phyloP scores from a whole-genome alignment of 257 asterid genomes.

The Solanum paucissectum region DNA sequence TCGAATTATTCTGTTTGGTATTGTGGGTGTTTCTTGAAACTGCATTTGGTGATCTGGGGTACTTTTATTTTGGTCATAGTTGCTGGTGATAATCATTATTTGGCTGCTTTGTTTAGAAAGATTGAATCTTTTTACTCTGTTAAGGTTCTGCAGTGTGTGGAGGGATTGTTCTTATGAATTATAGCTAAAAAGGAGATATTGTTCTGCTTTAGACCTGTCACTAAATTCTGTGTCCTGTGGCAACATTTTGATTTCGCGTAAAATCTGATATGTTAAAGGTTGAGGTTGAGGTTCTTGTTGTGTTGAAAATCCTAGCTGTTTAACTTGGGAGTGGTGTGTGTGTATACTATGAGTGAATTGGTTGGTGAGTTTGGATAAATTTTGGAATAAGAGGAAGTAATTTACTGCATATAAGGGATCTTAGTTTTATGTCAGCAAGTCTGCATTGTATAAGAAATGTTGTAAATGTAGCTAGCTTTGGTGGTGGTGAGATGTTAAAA shows the following conservation, averaged over 20 bases:
- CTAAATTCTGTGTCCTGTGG: background rate
- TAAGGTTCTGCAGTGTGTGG: conserved; percentile 3
- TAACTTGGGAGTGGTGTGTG: background rate
- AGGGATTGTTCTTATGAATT: background rate
- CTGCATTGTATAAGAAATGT: background rate
- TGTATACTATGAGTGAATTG: background rate
- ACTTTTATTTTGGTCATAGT: background rate
- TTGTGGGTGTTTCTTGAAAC: background rate
- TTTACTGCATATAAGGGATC: background rate
- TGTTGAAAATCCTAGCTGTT: background rate
- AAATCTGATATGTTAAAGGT: background rate
- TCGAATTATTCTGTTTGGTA: background rate
- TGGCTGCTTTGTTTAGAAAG: conserved; percentile 5
- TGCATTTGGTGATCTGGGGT: conserved; percentile 5
- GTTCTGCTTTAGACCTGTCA: background rate
- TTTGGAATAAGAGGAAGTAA: background rate
- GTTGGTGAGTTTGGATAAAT: background rate
- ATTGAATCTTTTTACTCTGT: conserved; percentile 5
- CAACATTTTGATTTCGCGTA: background rate
- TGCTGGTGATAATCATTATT: background rate
- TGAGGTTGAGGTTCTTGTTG: background rate
- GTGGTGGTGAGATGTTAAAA: conserved; percentile 21
- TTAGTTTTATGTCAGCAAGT: background rate
- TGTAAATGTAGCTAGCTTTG: background rate
- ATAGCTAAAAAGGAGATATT: background rate